A percentile compares a stretch with the other conserved stretches of the same genome.
Evolutionary conservation across 2,329 filamentous ascomycete genomes (phyloP).

Genomic region (Ascochyta fabae): DNA sequence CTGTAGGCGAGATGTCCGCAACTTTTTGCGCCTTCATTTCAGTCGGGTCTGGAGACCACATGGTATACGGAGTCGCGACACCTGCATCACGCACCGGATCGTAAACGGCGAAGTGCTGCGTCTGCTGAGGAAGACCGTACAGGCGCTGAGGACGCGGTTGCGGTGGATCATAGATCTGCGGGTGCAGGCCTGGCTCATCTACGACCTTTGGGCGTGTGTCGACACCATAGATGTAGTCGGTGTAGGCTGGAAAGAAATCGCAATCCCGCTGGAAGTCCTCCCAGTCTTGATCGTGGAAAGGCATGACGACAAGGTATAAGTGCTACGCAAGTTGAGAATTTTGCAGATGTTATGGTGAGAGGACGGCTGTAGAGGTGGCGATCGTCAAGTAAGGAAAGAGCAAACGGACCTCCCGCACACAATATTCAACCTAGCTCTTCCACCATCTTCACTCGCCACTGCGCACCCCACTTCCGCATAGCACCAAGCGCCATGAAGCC

Average conservation of each 20-base stretch:
- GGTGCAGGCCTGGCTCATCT: constrained; percentile 27
- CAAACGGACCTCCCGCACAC: constrained; percentile 4
- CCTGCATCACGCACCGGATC: neutral
- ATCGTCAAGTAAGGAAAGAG: neutral
- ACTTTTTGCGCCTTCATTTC: no score
- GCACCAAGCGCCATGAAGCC: constrained; percentile 61
- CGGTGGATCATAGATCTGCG: constrained; percentile 12
- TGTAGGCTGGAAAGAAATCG: constrained; percentile 31
- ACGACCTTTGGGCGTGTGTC: constrained; percentile 18
- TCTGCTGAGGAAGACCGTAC: neutral
- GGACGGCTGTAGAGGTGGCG: neutral
- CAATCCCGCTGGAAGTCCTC: constrained; percentile 29
- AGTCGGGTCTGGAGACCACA: neutral
- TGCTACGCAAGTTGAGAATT: neutral
- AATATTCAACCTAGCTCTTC: constrained; percentile 24
- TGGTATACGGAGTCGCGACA: neutral
- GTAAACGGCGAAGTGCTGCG: neutral
- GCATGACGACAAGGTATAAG: constrained; percentile 12
- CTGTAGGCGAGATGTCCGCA: neutral
- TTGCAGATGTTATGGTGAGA: neutral
- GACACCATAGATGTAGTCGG: constrained; percentile 28
- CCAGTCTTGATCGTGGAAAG: constrained; percentile 24
- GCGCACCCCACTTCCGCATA: constrained; percentile 65
- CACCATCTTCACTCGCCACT: constrained; percentile 71
- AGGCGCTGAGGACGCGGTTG: constrained; percentile 4